phyloP scores from a whole-genome alignment of 2,329 filamentous ascomycete species.

The Akanthomyces lecanii region DNA sequence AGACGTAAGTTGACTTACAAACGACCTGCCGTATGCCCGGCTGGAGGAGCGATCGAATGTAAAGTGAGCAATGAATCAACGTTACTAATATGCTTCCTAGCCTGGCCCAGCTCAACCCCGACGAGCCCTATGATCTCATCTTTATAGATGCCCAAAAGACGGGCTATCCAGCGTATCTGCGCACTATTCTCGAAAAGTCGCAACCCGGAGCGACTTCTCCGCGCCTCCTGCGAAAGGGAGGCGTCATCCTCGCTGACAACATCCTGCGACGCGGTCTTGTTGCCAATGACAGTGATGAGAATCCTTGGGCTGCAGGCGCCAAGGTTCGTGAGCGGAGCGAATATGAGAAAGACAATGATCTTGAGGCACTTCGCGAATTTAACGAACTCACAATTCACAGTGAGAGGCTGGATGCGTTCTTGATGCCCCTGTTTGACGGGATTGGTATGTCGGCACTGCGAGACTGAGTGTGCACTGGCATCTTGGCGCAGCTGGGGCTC shows the following conservation, averaged over 20 bases:
- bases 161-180: conserved; percentile 47
- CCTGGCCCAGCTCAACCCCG: conserved; percentile 30
- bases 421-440: conserved; percentile 42
- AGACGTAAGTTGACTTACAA: conserved; percentile 35
- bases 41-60: not conserved
- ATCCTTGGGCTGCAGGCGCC: conserved; percentile 27
- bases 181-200: conserved; percentile 41
- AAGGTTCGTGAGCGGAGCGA: conserved; percentile 21
- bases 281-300: conserved; percentile 36
- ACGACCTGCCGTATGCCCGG: not conserved
- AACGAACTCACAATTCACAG: conserved; percentile 32
- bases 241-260: conserved; percentile 53
- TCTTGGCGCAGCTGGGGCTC: not conserved
- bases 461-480: conserved; percentile 28
- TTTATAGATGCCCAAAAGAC: conserved; percentile 53
- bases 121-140: conserved; percentile 48
- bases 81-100: conserved; percentile 20
- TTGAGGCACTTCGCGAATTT: conserved; percentile 32
- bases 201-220: conserved; percentile 28
- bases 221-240: conserved; percentile 45
- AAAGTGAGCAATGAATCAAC: not conserved
- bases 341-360: conserved; percentile 22
- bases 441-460: conserved; percentile 36
- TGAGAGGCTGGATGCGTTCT: conserved; percentile 36
- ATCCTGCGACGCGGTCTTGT: conserved; percentile 47